Evolutionary conservation across 768 basidiomycete species (phyloP).

Genomic region (Strobilomyces confusus): DNA sequence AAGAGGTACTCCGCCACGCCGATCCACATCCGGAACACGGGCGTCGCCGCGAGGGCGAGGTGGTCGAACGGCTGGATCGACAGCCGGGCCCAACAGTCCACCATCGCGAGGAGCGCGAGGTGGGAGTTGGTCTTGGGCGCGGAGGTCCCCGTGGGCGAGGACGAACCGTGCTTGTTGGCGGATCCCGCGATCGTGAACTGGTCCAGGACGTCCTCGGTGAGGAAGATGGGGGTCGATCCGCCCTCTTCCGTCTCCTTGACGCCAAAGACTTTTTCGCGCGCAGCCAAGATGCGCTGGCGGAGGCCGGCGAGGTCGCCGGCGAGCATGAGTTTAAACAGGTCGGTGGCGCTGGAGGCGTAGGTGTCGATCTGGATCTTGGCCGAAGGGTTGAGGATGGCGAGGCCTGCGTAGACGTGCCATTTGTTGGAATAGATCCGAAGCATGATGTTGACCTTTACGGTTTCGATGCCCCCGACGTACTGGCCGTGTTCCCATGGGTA

Average conservation of each 20-base stretch:
- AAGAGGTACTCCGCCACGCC: conserved; percentile 97
- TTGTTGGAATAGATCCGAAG: conserved; percentile 95
- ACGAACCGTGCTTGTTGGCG: conserved; percentile 8
- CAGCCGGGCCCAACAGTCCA: conserved; percentile 93
- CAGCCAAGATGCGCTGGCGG: conserved; percentile 67
- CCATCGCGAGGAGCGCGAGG: conserved; percentile 93
- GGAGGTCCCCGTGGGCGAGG: conserved; percentile 7
- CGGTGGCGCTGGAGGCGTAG: conserved; percentile 79
- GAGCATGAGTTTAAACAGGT: conserved; percentile 96
- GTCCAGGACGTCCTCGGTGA: conserved; percentile 79
- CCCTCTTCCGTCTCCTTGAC: conserved; percentile 29
- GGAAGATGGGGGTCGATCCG: conserved; percentile 58
- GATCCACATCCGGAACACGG: conserved; percentile 94
- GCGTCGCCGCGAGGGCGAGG: conserved; percentile 90
- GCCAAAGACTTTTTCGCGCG: conserved; percentile 75
- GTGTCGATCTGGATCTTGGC: conserved; percentile 89
- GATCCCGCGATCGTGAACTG: conserved; percentile 75
- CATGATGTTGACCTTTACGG: conserved; percentile 93
- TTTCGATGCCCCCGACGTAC: conserved; percentile 96
- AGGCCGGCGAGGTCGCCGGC: conserved; percentile 50
- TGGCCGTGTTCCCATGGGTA: conserved; percentile 97
- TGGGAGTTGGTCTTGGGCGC: conserved; percentile 70
- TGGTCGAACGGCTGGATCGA: conserved; percentile 87
- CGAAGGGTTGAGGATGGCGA: conserved; percentile 95
- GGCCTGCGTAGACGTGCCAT: conserved; percentile 98